Base-by-base conservation (phyloP, 164 flowering plant species). In the Annona cherimola region DNA sequence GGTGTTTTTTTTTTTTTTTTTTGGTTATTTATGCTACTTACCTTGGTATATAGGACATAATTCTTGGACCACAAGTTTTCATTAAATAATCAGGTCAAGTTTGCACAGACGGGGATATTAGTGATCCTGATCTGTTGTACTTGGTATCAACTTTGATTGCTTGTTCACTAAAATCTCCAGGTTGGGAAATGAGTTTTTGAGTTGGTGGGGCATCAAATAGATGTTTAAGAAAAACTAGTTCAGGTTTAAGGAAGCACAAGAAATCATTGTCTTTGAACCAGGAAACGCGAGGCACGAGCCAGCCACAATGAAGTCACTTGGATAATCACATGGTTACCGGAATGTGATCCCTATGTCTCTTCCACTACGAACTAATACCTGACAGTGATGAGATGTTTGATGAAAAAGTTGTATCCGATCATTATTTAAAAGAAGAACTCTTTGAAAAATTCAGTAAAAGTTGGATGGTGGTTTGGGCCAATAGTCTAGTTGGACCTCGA, bases 1-100 rank as follows among this genome's bases (percentile, higher is more conserved):
- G 98, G 98, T 93, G 87, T 64, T 66, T 61, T 61, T 18, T 26
- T 46, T 7, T 5, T 66, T 42, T 42, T 43, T 45, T 14, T 40
- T 44, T n/a, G 3, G 14, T 4, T 42, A 12, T 3, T 66, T 42
- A 5, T 35, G 19, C 4, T 42, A 16, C 44, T 66, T n/a, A 66
- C 19, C 35, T 46, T 42, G 39, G 18, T 11, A 6, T 20, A 14
- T 40, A 63, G 39, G 11, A 40, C 40, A 63, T 16, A 63, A 26
- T 35, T 42, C 39, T 63, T 35, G 42, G 43, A 18, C 18, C 40
- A 61, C 14, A 60, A 61, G 35, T 61, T n/a, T 61, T 20, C 19
- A 20, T 50, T 50, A 2, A 9, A 0, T 50, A 16, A 50, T 50
- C 14, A 3, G 57, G 9, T 50, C 14, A 11, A 50, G 57, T 50